These are phyloP conservation scores for Marsdenia floribunda DNA, from an alignment of 257 asterid species.

Conservation along the genomic window DNA sequence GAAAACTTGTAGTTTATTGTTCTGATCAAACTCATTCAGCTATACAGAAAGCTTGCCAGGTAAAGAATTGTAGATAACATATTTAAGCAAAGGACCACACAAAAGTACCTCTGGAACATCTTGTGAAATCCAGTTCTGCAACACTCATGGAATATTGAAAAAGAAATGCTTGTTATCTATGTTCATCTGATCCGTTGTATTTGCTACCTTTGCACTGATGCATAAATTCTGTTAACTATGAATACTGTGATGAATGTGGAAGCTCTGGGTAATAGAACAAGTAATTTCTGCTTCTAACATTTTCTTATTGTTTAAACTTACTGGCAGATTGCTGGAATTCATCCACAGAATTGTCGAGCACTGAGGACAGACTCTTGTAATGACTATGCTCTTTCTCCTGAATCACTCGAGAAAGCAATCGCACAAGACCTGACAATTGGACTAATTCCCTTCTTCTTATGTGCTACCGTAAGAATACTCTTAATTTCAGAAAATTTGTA, in stretches of 20 bases:
- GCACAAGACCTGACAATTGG: conserved; percentile 60
- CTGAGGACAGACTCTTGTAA: conserved; percentile 61
- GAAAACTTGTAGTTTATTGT: conserved; percentile 66
- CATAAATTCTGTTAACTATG: neutral
- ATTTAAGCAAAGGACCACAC: neutral
- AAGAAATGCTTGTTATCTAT: neutral
- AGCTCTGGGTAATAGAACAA: neutral
- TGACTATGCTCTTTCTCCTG: conserved; percentile 73
- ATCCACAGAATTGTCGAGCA: conserved; percentile 61
- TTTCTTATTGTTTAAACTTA: conserved; percentile 12
- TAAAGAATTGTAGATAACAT: conserved; percentile 17
- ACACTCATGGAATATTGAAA: neutral
- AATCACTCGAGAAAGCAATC: conserved; percentile 57
- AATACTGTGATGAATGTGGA: neutral
- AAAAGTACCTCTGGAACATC: neutral
- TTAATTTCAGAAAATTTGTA: neutral
- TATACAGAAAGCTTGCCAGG: conserved; percentile 87
- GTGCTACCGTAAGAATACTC: conserved; percentile 81
- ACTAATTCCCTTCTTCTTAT: conserved; percentile 89
- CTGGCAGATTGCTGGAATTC: conserved; percentile 80
- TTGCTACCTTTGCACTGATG: neutral
- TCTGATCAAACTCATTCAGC: conserved; percentile 93
- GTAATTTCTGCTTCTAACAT: neutral
- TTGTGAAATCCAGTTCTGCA: neutral
- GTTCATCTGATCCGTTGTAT: neutral